A percentile compares a stretch with the other conserved stretches of the same genome.
Evolutionary conservation across 2,329 filamentous ascomycete genomes (phyloP).

Genomic region (Stagonosporopsis rhizophila): DNA sequence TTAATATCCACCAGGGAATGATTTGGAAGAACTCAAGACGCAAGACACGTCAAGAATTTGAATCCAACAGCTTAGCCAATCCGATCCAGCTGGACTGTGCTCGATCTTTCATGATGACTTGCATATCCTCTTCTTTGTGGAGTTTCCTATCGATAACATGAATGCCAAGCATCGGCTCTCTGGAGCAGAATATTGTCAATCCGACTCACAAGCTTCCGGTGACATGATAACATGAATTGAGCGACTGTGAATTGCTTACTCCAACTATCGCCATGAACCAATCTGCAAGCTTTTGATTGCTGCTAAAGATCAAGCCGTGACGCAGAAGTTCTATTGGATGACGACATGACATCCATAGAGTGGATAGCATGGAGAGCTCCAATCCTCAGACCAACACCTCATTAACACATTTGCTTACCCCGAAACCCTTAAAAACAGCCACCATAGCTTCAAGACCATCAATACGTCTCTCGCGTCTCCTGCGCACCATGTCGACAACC

Average conservation of each 20-base stretch:
- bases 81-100: neutral
- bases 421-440: conserved; percentile 25
- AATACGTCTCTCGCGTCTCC: conserved; percentile 48
- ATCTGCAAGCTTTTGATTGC: neutral
- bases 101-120: conserved; percentile 1
- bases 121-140: neutral
- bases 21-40: neutral
- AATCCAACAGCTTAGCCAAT: neutral
- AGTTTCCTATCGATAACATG: conserved; percentile 3
- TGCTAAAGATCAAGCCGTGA: conserved; percentile 10
- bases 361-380: conserved; percentile 7
- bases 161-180: conserved; percentile 1
- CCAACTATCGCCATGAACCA: neutral
- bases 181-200: neutral
- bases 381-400: conserved; percentile 6
- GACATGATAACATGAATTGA: neutral
- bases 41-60: neutral
- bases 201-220: neutral
- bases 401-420: neutral
- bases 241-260: neutral
- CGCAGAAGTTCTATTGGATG: conserved; percentile 14
- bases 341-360: conserved; percentile 16
- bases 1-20: neutral
- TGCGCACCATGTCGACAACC: conserved; percentile 56
- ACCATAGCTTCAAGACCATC: conserved; percentile 50